Conservation (phyloP, 2,329 filamentous ascomycete genomes). For the Sphaerulina populicola region DNA sequence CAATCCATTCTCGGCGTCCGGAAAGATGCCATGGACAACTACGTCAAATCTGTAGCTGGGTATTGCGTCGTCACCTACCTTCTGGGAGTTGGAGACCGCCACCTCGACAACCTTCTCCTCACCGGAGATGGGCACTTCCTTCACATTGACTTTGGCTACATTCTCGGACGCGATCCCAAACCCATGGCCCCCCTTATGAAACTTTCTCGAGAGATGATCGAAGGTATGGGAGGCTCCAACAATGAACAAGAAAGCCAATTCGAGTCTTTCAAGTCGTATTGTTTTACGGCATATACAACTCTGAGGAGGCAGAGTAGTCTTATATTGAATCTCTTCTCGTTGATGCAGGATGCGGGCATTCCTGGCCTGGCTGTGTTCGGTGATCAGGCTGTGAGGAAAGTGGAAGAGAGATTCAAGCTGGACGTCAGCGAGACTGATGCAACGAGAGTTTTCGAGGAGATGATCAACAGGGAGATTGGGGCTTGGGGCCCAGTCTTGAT, state of each 20-base stretch:
- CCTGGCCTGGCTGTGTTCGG: constrained; percentile 70
- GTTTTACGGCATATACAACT: constrained; percentile 87
- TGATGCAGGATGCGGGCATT: constrained; percentile 97
- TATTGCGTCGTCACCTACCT: constrained; percentile 99
- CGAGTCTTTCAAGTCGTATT: constrained; percentile 85
- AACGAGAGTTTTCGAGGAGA: constrained; percentile 72
- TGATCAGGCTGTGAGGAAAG: constrained; percentile 89
- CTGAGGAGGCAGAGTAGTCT: constrained; percentile 82
- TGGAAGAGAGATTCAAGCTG: constrained; percentile 86
- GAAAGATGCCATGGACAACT: constrained; percentile 88
- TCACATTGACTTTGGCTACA: constrained; percentile 97
- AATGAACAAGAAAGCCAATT: constrained; percentile 50
- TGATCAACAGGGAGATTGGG: constrained; percentile 85
- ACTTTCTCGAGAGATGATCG: constrained; percentile 94
- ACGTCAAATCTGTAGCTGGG: constrained; percentile 89
- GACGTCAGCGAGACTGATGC: constrained; percentile 90
- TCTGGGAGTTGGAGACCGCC: constrained; percentile 87
- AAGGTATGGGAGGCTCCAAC: constrained; percentile 77
- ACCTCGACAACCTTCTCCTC: constrained; percentile 89
- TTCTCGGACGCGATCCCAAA: constrained; percentile 91
- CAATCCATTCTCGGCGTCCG: constrained; percentile 65
- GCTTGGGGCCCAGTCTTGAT: constrained; percentile 89
- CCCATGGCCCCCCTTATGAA: constrained; percentile 97
- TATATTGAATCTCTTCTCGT: constrained; percentile 86
- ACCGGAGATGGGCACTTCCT: constrained; percentile 91